phyloP scores from a whole-genome alignment of 768 basidiomycete genomes.

The Pulveroboletus sp. region DNA sequence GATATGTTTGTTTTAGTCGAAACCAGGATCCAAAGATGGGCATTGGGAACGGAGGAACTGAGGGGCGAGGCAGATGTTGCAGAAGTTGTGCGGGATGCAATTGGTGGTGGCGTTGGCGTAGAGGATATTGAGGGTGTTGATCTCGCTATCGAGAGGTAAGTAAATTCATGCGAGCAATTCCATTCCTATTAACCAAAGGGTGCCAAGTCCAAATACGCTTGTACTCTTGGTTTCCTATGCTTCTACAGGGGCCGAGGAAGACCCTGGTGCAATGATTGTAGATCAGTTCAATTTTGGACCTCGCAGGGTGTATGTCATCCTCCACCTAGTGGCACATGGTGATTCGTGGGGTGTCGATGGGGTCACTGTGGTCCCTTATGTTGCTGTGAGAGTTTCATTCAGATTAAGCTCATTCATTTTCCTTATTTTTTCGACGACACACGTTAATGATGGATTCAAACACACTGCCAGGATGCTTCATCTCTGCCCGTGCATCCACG shows the following conservation, averaged over 20 bases:
- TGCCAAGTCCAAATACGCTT: slow-evolving; percentile 46
- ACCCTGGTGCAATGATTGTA: slow-evolving; percentile 28
- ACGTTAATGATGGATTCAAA: not conserved
- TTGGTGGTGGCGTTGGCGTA: slow-evolving; percentile 43
- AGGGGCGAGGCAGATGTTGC: slow-evolving; percentile 53
- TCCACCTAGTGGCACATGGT: slow-evolving; percentile 37
- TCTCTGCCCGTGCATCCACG: slow-evolving; percentile 72
- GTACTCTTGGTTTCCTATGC: slow-evolving; percentile 67
- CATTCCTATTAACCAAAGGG: not conserved
- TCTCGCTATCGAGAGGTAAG: slow-evolving; percentile 56
- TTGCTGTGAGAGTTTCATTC: slow-evolving; percentile 49
- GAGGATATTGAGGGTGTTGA: slow-evolving; percentile 75
- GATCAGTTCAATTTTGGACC: slow-evolving; percentile 41
- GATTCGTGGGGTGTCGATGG: slow-evolving; percentile 28
- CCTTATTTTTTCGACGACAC: not conserved
- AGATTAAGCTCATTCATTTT: not conserved
- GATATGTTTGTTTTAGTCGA: slow-evolving; percentile 69
- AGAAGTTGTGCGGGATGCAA: slow-evolving; percentile 41
- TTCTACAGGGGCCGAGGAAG: slow-evolving; percentile 42
- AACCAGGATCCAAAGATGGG: slow-evolving; percentile 65
- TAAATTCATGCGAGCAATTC: not conserved
- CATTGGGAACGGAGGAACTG: slow-evolving; percentile 50
- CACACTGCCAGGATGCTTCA: slow-evolving; percentile 46
- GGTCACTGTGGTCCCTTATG: slow-evolving; percentile 64
- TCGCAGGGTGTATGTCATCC: slow-evolving; percentile 61